Percentiles rank a stretch among this genome's conserved stretches.
These are phyloP conservation scores for Pharus latifolius DNA, from an alignment of 176 grass and related monocot species.

Conservation along the genomic window DNA sequence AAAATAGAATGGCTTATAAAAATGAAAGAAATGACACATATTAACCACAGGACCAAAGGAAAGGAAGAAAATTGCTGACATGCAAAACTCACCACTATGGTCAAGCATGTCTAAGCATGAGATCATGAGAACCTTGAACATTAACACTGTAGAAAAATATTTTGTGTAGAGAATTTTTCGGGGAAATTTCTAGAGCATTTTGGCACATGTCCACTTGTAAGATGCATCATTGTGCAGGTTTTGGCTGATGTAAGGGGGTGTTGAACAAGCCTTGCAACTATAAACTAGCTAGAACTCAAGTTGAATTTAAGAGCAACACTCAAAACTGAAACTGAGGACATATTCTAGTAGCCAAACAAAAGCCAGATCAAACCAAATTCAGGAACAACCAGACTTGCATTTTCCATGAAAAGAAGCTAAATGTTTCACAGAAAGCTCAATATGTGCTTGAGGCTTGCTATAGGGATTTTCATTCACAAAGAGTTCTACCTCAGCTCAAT, in stretches of 20 bases:
- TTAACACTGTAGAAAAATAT: not conserved
- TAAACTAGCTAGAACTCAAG: not conserved
- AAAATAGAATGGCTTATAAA: too few species aligned
- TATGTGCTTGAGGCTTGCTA: not conserved
- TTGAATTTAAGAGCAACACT: not conserved
- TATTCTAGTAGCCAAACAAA: not conserved
- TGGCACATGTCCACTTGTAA: not conserved
- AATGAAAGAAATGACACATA: too few species aligned
- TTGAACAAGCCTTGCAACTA: not conserved
- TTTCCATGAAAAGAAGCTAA: not conserved
- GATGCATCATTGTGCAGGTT: not conserved
- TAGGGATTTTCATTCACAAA: too few species aligned
- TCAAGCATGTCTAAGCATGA: not conserved
- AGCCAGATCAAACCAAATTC: not conserved
- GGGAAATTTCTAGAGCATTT: too few species aligned
- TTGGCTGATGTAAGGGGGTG: too few species aligned
- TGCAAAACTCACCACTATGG: too few species aligned
- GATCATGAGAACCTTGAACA: constrained; percentile 5
- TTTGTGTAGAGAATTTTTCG: too few species aligned
- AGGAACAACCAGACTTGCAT: not conserved
- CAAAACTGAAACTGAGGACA: not conserved
- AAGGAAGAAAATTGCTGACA: too few species aligned
- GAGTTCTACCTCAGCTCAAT: not conserved
- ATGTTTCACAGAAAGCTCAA: not conserved
- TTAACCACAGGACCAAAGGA: too few species aligned